These are phyloP conservation scores for Nicotiana undulata DNA, from an alignment of 257 asterid genomes.

Conservation along the genomic window DNA sequence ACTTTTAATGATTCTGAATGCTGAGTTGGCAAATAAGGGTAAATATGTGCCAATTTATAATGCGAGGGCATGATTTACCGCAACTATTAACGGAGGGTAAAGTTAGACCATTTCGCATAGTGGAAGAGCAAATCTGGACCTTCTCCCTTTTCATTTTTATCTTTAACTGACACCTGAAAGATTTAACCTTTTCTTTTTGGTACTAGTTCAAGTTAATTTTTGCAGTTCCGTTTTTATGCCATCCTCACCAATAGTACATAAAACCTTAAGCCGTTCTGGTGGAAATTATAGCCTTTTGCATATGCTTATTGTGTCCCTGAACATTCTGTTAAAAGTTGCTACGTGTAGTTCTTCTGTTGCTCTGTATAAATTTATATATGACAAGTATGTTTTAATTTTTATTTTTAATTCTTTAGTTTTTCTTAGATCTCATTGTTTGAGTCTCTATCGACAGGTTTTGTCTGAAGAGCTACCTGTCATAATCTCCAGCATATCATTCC, in stretches of 20 bases:
- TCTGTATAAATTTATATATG: not conserved
- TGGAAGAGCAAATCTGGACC: no score
- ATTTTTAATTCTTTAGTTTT: not conserved
- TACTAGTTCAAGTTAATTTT: not conserved
- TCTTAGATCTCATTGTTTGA: conserved; percentile 6
- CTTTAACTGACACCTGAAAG: not conserved
- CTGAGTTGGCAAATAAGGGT: no score
- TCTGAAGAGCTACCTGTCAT: conserved; percentile 69
- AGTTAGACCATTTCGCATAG: no score
- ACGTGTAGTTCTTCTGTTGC: not conserved
- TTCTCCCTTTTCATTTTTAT: not conserved
- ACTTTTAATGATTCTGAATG: no score
- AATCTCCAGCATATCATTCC: conserved; percentile 69
- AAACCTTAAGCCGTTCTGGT: not conserved
- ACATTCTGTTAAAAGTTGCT: not conserved
- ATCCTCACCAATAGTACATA: not conserved
- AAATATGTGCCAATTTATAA: no score
- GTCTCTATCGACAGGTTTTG: conserved; percentile 53
- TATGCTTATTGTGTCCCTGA: no score
- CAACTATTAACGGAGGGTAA: no score
- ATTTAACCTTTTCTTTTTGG: not conserved
- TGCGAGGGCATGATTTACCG: no score
- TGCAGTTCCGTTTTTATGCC: not conserved
- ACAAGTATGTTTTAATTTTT: not conserved
- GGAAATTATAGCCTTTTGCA: no score